Evolutionary conservation across 441 rosid genomes (phyloP), one percentile per base, ranked within the genome.

Genomic region (Adansonia gregorii): DNA sequence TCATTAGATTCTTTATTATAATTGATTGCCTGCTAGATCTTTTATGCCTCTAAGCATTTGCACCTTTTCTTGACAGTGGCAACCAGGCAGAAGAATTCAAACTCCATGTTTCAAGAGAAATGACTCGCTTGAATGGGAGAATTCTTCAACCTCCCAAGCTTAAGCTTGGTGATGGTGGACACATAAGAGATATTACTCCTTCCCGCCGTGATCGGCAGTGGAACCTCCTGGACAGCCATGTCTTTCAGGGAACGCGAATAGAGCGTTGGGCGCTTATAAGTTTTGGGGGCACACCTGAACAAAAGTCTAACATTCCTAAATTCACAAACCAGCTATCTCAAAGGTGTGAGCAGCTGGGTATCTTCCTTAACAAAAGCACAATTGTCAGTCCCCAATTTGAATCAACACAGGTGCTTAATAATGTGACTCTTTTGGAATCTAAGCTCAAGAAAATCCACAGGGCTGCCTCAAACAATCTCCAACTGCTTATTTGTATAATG

Each of bases 131-230:
- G 76, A 89, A 86, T 0, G 99, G 99, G 78, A 91, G 99, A 87
- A 82, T 93, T 76, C 93, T 95, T 51, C 92, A 88, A 63, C 98
- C 99, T 79, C 99, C 99, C 31, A 95, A 92, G 87, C 94, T 95
- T 31, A 95, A 88, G 84, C 99, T 95, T 52, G 97, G 94, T 43
- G 89, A 85, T 58, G 89, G 90, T 75, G 97, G 97, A 11, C 89
- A 80, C 54, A 56, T 82, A 51, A 85, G 86, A 82, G 94, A 90
- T 77, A 72, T 90, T 15, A 75, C 80, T 70, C 97, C 97, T 52
- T 85, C 87, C 12, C 89, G 94, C 70, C 90, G 82, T 35, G 95
- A 93, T 74, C 84, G 97, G 22, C 96, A 90, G 73, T 92, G 94
- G 96, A 95, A 88, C 83, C 87, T 93, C 68, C 64, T 81, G 49